A percentile compares a stretch with the other conserved stretches of the same genome.
phyloP scores from a whole-genome alignment of 345 rosid genomes.

The Viola odorata region DNA sequence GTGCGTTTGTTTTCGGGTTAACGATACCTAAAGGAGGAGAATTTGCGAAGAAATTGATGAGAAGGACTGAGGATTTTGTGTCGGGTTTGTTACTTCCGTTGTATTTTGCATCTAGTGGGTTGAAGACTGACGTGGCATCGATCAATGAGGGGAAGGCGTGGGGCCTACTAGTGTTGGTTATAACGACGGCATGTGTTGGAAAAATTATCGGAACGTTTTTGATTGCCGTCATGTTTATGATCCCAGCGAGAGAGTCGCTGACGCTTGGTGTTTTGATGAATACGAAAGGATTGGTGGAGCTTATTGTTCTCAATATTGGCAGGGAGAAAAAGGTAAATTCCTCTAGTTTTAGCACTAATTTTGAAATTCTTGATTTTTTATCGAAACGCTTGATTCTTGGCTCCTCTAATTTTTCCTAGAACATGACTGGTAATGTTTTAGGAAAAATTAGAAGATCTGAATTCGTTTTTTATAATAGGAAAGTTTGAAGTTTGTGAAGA shows the following conservation, averaged over 20 bases:
- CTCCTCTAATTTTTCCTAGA: too few relatives aligned
- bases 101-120: slow-evolving; percentile 86
- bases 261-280: slow-evolving; percentile 82
- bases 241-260: slow-evolving; percentile 70
- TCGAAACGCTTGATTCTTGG: too few relatives aligned
- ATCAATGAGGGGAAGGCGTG: slow-evolving; percentile 55
- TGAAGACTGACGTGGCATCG: slow-evolving; percentile 64
- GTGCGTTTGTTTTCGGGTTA: slow-evolving; percentile 75
- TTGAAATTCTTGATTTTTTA: too few relatives aligned
- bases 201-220: slow-evolving; percentile 69
- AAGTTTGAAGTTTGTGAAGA: too few relatives aligned
- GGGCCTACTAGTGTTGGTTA: slow-evolving; percentile 66
- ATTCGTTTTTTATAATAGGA: too few relatives aligned
- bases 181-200: slow-evolving; percentile 65
- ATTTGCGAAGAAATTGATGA: slow-evolving; percentile 63
- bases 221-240: slow-evolving; percentile 56
- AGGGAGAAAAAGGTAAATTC: slow-evolving; percentile 64
- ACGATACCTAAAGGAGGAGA: slow-evolving; percentile 78
- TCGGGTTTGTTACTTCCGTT: slow-evolving; percentile 76
- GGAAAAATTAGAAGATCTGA: too few relatives aligned
- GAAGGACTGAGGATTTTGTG: slow-evolving; percentile 82
- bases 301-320: slow-evolving; percentile 92
- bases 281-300: slow-evolving; percentile 88
- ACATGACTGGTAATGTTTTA: too few relatives aligned
- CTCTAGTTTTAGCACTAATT: too few relatives aligned